These are phyloP conservation scores for Cladosporium sp. DNA, from an alignment of 2,329 filamentous ascomycete genomes.

Conservation along the genomic window DNA sequence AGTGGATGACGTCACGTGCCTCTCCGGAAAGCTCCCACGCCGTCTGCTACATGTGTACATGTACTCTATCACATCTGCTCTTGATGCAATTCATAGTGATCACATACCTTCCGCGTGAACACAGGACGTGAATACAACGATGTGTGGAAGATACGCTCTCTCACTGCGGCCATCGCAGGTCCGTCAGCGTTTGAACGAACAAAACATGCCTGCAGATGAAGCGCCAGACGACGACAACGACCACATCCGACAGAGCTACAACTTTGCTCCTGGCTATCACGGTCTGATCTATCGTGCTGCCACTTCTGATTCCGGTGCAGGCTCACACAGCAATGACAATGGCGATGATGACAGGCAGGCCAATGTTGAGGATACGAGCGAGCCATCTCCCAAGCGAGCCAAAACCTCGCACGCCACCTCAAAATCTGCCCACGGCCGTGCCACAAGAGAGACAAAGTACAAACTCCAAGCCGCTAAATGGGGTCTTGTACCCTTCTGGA, in stretches of 20 bases:
- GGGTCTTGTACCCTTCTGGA: constrained; percentile 93
- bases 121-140: no score
- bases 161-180: constrained; percentile 64
- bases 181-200: constrained; percentile 65
- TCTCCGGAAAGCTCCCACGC: no score
- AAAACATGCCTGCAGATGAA: constrained; percentile 65
- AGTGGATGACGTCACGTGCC: not conserved
- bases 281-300: constrained; percentile 83
- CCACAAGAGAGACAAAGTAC: constrained; percentile 53
- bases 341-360: constrained; percentile 20
- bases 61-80: not conserved
- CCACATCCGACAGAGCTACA: constrained; percentile 70
- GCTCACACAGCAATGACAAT: constrained; percentile 12
- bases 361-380: constrained; percentile 19
- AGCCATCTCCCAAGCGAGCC: constrained; percentile 22
- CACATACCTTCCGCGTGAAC: no score
- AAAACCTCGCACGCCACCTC: constrained; percentile 19
- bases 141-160: constrained; percentile 66
- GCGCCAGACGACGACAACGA: constrained; percentile 73
- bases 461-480: constrained; percentile 93
- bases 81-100: no score
- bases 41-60: no score
- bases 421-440: constrained; percentile 18
- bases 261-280: constrained; percentile 83
- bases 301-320: constrained; percentile 45